phyloP scores from a whole-genome alignment of 345 rosid species.

The Noccaea caerulescens region DNA sequence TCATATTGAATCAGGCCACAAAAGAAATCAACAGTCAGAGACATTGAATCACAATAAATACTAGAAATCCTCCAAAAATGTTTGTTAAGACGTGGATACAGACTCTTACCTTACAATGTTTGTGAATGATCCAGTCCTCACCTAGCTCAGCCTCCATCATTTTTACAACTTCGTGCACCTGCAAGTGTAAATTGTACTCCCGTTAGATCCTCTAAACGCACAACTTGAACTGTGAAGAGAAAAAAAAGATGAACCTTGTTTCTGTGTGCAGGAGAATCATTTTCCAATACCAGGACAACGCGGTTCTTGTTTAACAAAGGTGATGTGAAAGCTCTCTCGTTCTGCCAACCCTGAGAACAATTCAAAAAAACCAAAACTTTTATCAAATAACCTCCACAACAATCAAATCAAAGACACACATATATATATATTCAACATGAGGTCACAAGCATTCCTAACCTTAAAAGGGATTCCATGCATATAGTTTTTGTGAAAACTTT shows the following conservation, averaged over 20 bases:
- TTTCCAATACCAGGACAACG: conserved; percentile 56
- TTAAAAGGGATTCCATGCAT: conserved; percentile 73
- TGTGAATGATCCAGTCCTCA: conserved; percentile 77
- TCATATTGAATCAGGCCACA: background rate
- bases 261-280: conserved; percentile 59
- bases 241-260: conserved; percentile 57
- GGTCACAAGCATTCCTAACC: conserved; percentile 41
- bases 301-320: conserved; percentile 50
- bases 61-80: background rate
- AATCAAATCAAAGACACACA: background rate
- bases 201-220: conserved; percentile 1
- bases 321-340: conserved; percentile 56
- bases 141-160: conserved; percentile 89
- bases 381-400: conserved; percentile 2
- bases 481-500: conserved; percentile 62
- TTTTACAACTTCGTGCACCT: conserved; percentile 78
- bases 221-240: conserved; percentile 2
- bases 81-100: background rate
- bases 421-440: background rate
- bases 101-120: conserved; percentile 64
- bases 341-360: conserved; percentile 63
- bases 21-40: background rate
- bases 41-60: background rate
- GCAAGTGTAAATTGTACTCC: background rate
- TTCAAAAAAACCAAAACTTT: background rate